phyloP scores from a whole-genome alignment of 805 yeast species.

The Ogataea trehaloabstinens region DNA sequence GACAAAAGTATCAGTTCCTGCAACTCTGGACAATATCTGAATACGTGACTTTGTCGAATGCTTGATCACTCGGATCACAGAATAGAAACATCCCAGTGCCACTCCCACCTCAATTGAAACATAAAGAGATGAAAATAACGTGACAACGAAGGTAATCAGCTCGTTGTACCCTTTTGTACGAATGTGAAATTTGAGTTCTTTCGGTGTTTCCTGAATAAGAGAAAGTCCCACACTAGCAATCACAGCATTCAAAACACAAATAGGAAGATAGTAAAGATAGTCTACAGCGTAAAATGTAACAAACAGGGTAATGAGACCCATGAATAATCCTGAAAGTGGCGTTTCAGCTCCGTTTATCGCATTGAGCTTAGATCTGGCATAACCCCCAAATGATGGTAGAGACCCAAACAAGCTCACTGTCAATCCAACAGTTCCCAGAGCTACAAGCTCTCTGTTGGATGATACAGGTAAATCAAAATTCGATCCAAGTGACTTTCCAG shows the following conservation, averaged over 20 bases:
- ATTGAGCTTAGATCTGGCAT: conserved; percentile 89
- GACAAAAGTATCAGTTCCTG: conserved; percentile 58
- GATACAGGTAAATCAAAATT: conserved; percentile 71
- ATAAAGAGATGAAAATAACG: conserved; percentile 60
- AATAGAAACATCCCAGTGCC: conserved; percentile 79
- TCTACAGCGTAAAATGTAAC: conserved; percentile 61
- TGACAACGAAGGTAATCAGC: conserved; percentile 62
- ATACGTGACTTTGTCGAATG: conserved; percentile 81
- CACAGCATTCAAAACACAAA: conserved; percentile 75
- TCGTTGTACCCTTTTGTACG: conserved; percentile 75
- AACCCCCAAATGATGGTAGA: conserved; percentile 92
- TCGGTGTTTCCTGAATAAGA: conserved; percentile 80
- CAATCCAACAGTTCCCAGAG: conserved; percentile 76
- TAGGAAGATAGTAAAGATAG: conserved; percentile 70
- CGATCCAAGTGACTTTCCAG: conserved; percentile 81
- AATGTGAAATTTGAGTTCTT: conserved; percentile 71
- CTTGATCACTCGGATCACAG: conserved; percentile 73
- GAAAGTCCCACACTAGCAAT: conserved; percentile 76
- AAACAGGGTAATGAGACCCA: conserved; percentile 73
- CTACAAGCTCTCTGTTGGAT: conserved; percentile 87
- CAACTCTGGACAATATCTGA: conserved; percentile 72
- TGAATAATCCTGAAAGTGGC: conserved; percentile 76
- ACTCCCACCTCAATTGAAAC: conserved; percentile 89
- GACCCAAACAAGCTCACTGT: conserved; percentile 60
- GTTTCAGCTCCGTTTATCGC: conserved; percentile 85